Base-by-base conservation (phyloP, 441 rosid genomes). In the Euphorbia celastroides region DNA sequence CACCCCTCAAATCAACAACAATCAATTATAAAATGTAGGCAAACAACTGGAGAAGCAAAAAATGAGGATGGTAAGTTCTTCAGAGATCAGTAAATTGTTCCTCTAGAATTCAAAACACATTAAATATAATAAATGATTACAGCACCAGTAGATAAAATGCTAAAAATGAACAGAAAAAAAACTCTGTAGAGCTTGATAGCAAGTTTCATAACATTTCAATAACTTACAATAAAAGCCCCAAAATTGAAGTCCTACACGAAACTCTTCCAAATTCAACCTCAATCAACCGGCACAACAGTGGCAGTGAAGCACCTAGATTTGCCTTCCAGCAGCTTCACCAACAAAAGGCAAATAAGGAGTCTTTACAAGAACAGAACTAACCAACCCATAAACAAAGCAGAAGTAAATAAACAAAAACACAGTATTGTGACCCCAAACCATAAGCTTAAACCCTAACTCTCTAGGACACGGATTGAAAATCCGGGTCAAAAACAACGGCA, bases 261-360 rank as follows among this genome's bases (percentile, higher is more conserved):
- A 48, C 22, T 48, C 52, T 48, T 16, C 52, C 52, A 5, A 48
- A 48, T 48, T 17, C 52, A 48, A 48, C 50, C 52, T 48, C 52
- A 48, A 48, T 48, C 22, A 17, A 48, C 52, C 19, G 22, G 52
- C 19, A 48, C 17, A 48, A 17, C 52, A 48, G 5, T 17, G 22
- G 52, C 22, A 48, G 8, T 48, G 20, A 0, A 16, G 52, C 50
- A 20, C 61, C 76, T 77, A 84, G 52, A 85, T 48, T 70, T 92
- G 98, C 77, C 95, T 79, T 17, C 86, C 84, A 58, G 98, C 94
- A 42, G 96, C 94, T 51, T 85, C 98, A 0, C 87, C 96, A 12
- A 92, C 86, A 42, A 89, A 81, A 0, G 98, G 96, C 71, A 92
- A 78, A 70, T 85, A 83, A 16, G 96, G 96, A 3, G 96, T 86